A percentile compares a stretch with the other conserved stretches of the same genome.
phyloP scores from a whole-genome alignment of 176 grass and related monocot species.

The Lolium perenne region DNA sequence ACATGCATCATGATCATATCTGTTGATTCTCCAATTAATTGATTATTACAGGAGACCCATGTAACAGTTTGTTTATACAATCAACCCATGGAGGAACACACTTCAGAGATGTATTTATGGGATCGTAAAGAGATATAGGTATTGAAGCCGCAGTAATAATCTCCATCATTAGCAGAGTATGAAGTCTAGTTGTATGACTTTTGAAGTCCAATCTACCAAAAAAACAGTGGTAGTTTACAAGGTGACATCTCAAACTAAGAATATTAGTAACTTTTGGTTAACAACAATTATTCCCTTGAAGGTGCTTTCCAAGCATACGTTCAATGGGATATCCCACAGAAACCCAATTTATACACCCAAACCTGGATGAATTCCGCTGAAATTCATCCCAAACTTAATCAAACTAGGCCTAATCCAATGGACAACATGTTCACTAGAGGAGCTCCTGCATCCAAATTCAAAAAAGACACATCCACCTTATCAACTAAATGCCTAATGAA shows the following conservation, averaged over 20 bases:
- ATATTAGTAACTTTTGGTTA: slow-evolving; percentile 1
- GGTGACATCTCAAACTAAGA: slow-evolving; percentile 11
- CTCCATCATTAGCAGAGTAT: not conserved
- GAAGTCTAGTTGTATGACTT: slow-evolving; percentile 17
- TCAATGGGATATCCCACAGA: not conserved
- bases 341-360: not conserved
- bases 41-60: slow-evolving; percentile 18
- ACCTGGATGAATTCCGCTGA: not conserved
- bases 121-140: not conserved
- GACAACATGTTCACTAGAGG: not conserved
- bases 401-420: not conserved
- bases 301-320: not conserved
- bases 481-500: not conserved
- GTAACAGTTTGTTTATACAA: slow-evolving; percentile 17
- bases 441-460: not conserved
- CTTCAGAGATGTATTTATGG: slow-evolving; percentile 4
- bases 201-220: slow-evolving; percentile 17
- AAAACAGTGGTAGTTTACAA: slow-evolving; percentile 10
- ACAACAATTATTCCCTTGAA: slow-evolving; percentile 18
- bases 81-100: not conserved
- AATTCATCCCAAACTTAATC: not conserved
- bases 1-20: not conserved
- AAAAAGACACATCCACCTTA: not conserved
- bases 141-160: not conserved
- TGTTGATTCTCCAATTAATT: not conserved